Evolutionary conservation across 148 eudicot genomes (phyloP), one percentile per base, ranked within the genome.

Genomic region (Nepenthes mirabilis): DNA sequence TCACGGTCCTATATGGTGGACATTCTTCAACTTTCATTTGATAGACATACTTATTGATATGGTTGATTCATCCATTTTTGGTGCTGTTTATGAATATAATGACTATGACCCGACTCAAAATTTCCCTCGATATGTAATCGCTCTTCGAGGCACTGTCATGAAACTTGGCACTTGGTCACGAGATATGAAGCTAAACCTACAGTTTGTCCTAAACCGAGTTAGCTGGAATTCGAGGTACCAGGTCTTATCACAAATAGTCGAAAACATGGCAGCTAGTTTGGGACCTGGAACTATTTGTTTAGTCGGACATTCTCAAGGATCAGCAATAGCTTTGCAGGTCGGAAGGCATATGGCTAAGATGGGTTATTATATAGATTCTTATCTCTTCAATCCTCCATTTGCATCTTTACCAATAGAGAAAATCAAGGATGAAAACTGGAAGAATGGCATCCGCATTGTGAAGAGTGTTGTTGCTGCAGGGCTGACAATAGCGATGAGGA

Each of bases 371-470:
- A 55, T 83, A 14, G 97, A 89, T 57, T 68, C 90, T 0, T 89
- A 80, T 70, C 82, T 89, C 3, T 89, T 89, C 65, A 86, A 89
- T 66, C 94, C 97, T 14, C 97, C 97, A 1, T 86, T 76, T 59
- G 34, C 60, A 2, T 74, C 85, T 34, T 66, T 68, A 1, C 90
- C 90, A 1, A 11, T 86, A 2, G 86, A 83, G 63, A 64, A 55
- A 23, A 50, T 90, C 36, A 63, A 61, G 43, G 72, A 70, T 60
- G 68, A 69, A 34, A 72, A 47, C 3, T 1, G 82, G 58, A 90
- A 76, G 66, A 66, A 64, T 14, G 79, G 86, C 43, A 58, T 80
- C 12, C 82, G 94, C 13, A 60, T 75, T 14, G 75, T 76, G 0
- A 72, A 58, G 11, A 82, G 82, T 43, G 68, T 78, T 2, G 6